phyloP scores from a whole-genome alignment of 108 stramenopile genomes.

The Nannochloropsis gaditana region DNA sequence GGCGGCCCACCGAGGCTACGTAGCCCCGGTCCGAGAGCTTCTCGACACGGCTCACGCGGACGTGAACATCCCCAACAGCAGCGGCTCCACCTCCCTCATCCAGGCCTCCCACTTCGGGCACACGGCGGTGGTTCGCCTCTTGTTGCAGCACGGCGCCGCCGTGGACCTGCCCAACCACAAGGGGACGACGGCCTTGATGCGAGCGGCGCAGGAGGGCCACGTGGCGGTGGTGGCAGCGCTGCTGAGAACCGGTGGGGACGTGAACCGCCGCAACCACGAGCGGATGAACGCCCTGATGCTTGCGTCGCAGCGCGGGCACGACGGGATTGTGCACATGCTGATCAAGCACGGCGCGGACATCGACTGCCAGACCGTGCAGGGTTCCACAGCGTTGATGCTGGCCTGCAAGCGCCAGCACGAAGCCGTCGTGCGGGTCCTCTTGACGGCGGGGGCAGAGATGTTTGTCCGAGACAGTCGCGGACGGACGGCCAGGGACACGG shows the following conservation, averaged over 20 bases:
- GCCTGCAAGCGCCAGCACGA: slow-evolving; percentile 71
- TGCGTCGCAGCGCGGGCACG: slow-evolving; percentile 67
- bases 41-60: slow-evolving; percentile 36
- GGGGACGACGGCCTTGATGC: slow-evolving; percentile 77
- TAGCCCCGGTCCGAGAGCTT: slow-evolving; percentile 31
- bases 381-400: slow-evolving; percentile 72
- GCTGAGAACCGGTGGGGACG: slow-evolving; percentile 55
- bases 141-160: slow-evolving; percentile 56
- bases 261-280: slow-evolving; percentile 69
- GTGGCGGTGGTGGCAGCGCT: slow-evolving; percentile 44
- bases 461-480: slow-evolving; percentile 60
- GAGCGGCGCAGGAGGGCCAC: slow-evolving; percentile 76
- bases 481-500: slow-evolving; percentile 66
- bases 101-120: slow-evolving; percentile 77
- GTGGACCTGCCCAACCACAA: slow-evolving; percentile 68
- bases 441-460: slow-evolving; percentile 69
- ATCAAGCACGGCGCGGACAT: slow-evolving; percentile 61
- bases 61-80: slow-evolving; percentile 57
- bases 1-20: slow-evolving; percentile 42
- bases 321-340: slow-evolving; percentile 61
- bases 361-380: slow-evolving; percentile 62
- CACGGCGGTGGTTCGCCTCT: slow-evolving; percentile 57
- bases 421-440: slow-evolving; percentile 64
- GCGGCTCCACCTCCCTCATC: slow-evolving; percentile 71
- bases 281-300: slow-evolving; percentile 77